These are phyloP conservation scores for Globisporangium takayamanum DNA, from an alignment of 352 stramenopile genomes.

Conservation along the genomic window DNA sequence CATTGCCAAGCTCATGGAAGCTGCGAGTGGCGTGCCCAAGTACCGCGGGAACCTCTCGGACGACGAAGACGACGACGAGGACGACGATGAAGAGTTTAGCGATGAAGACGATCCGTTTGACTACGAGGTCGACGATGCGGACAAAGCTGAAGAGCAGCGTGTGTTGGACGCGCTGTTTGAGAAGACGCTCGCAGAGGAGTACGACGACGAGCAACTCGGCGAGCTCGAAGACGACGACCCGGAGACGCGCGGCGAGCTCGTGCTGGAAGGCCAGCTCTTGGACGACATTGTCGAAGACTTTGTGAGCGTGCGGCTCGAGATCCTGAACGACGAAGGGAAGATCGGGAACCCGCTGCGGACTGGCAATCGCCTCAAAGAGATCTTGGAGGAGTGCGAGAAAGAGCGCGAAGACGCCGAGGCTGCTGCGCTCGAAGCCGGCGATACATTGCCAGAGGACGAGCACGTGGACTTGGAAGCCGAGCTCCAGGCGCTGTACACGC, in stretches of 20 bases:
- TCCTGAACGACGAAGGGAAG: constrained; percentile 71
- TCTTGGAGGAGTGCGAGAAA: constrained; percentile 62
- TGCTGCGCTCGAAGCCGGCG: constrained; percentile 36
- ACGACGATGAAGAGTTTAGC: constrained; percentile 83
- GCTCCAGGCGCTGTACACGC: constrained; percentile 38
- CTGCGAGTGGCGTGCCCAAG: constrained; percentile 68
- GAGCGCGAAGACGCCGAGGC: constrained; percentile 56
- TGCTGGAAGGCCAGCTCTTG: constrained; percentile 61
- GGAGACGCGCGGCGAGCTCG: constrained; percentile 61
- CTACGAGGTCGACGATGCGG: constrained; percentile 27
- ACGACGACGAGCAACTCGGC: constrained; percentile 72
- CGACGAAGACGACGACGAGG: constrained; percentile 41
- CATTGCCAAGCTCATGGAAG: constrained; percentile 89
- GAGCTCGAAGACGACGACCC: constrained; percentile 75
- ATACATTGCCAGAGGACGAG: constrained; percentile 17
- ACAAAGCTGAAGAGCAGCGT: constrained; percentile 73
- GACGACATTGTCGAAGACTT: constrained; percentile 73
- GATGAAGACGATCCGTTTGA: constrained; percentile 32
- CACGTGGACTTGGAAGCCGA: constrained; percentile 22
- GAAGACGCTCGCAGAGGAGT: constrained; percentile 76
- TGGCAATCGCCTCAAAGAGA: constrained; percentile 64
- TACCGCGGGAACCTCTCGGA: constrained; percentile 61
- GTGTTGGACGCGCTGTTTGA: constrained; percentile 87
- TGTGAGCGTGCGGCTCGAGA: constrained; percentile 56
- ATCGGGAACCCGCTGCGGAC: constrained; percentile 63